These are phyloP conservation scores for Austropuccinia psidii DNA, from an alignment of 1,284 basidiomycete genomes.

Conservation along the genomic window DNA sequence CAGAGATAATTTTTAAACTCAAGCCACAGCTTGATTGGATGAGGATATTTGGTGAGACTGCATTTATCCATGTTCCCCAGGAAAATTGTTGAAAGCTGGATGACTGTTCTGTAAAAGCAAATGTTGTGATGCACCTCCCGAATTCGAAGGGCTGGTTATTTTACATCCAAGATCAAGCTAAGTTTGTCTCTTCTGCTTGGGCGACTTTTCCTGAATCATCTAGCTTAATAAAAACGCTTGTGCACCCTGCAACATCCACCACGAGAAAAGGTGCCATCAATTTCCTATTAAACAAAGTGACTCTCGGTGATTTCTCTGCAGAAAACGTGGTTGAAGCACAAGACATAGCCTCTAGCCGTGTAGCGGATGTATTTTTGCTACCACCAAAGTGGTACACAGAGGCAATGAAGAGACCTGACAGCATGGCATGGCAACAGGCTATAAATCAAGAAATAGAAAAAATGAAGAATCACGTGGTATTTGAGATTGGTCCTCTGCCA, in stretches of 20 bases:
- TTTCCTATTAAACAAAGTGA: not conserved
- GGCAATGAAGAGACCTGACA: not conserved
- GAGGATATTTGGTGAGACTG: not conserved
- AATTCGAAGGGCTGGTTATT: not conserved
- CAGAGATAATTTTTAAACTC: not conserved
- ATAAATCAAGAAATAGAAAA: conserved; percentile 5
- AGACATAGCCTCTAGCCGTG: not conserved
- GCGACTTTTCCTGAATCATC: too few species aligned
- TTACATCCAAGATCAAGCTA: not conserved
- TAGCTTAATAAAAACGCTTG: too few species aligned
- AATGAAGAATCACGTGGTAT: not conserved
- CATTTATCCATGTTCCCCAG: not conserved
- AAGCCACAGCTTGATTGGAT: not conserved
- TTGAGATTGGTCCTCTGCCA: not conserved
- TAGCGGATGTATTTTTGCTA: not conserved
- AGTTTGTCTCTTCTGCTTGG: not conserved
- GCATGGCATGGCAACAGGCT: not conserved
- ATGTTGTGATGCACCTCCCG: not conserved
- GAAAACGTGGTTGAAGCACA: not conserved
- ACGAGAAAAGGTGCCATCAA: too few species aligned
- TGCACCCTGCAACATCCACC: too few species aligned
- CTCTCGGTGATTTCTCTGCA: not conserved
- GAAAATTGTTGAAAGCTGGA: not conserved
- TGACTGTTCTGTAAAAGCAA: not conserved
- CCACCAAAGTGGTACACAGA: not conserved